These are phyloP conservation scores for Claviceps africana DNA, from an alignment of 2,329 filamentous ascomycete species.

Conservation along the genomic window DNA sequence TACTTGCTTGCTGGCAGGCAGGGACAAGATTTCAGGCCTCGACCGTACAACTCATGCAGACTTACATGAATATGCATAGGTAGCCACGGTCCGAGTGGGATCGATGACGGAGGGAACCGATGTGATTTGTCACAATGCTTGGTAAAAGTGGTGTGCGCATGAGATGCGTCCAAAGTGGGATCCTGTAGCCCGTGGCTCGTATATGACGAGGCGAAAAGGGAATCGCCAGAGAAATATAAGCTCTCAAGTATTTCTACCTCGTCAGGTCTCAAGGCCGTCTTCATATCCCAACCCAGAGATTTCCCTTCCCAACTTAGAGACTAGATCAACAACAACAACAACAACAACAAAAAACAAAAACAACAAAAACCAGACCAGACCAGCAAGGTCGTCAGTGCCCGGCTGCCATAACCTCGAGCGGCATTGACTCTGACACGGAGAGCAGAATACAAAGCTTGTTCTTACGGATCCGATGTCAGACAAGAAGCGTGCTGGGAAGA, in stretches of 20 bases:
- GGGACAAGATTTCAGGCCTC: not conserved
- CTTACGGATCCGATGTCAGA: not conserved
- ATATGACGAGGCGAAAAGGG: not conserved
- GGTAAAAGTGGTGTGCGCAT: not conserved
- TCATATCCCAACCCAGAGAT: not conserved
- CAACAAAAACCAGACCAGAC: not conserved
- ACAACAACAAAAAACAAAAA: not conserved
- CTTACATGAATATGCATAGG: conserved; percentile 3
- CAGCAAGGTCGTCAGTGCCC: not conserved
- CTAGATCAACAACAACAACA: not conserved
- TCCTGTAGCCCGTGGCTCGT: not conserved
- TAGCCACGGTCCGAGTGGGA: conserved; percentile 1
- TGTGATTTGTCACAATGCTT: conserved; percentile 4
- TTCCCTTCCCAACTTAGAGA: not conserved
- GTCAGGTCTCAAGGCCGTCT: not conserved
- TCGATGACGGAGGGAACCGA: not conserved
- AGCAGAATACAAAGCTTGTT: not conserved
- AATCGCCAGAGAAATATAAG: not conserved
- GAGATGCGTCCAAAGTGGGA: not conserved
- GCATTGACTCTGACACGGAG: not conserved
- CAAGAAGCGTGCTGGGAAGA: not conserved
- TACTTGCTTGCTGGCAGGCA: not conserved
- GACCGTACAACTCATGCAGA: conserved; percentile 4
- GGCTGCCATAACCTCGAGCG: not conserved
- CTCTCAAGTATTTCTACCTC: not conserved